Base-by-base conservation (phyloP, 2,329 filamentous ascomycete species). In the Purpureocillium takamizusanense region DNA sequence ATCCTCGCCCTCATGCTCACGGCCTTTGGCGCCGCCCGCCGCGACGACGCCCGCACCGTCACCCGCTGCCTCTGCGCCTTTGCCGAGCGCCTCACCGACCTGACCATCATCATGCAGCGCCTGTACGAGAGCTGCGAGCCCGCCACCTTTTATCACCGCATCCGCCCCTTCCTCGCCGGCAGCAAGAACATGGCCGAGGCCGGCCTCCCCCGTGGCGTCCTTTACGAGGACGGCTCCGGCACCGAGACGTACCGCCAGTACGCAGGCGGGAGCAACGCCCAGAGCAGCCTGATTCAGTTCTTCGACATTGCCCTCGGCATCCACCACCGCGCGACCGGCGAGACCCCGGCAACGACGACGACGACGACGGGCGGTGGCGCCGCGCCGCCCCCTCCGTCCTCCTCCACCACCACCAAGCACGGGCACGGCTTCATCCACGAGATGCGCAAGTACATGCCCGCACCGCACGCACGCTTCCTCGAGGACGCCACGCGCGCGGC, bases 151-250 rank as follows among this genome's bases (percentile, higher is more conserved):
- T 98, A 95, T 62, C 79, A 95, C 62, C 84, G 88, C 43, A 94
- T 98, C 51, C 79, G 92, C n/a, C 90, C 92, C 0, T 97, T 94
- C 60, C 74, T 98, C 3, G 90, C 92, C 6, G 92, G 92, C 12
- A 92, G 88, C 59, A 95, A 95, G 72, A 97, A 97, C 59, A 98
- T 95, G 92, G 79, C 76, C 35, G 90, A 95, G 45, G 92, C 90
- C 4, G 92, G 92, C 12, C 72, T 98, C 9, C 89, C 92, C 0
- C 70, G 81, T 42, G 92, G 92, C 15, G 81, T 98, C 36, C 67
- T 90, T 35, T 97, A 95, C 57, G 88, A 95, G 49, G 78, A 87
- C 46, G 86, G 83, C 15, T 77, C 76, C 10, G 82, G 79, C 18
- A 69, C 66, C 11, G 72, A 78, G 25, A 66, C 72, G 4, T 94